These are phyloP conservation scores for Hawksworthiomyces lignivorus DNA, from an alignment of 2,329 filamentous ascomycete genomes.

Conservation along the genomic window DNA sequence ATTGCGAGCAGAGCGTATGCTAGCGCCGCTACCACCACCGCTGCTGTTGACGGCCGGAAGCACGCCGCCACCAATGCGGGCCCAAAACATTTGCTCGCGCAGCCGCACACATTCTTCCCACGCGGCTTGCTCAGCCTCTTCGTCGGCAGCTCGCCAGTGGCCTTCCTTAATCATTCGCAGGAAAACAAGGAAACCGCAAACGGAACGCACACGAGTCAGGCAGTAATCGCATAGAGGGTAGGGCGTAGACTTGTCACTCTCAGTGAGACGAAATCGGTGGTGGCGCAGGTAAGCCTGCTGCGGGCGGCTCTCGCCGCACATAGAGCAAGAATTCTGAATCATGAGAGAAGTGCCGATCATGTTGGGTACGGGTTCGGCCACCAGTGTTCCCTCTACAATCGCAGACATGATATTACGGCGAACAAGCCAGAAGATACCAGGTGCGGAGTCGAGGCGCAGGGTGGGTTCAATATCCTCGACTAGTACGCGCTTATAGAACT, in stretches of 20 bases:
- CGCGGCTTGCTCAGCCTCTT: conserved; percentile 75
- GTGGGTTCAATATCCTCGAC: conserved; percentile 93
- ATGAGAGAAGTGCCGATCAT: conserved; percentile 19
- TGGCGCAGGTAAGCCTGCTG: conserved; percentile 65
- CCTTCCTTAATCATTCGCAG: conserved; percentile 87
- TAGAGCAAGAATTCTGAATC: conserved; percentile 48
- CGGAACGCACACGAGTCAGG: conserved; percentile 71
- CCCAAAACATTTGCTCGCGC: conserved; percentile 96
- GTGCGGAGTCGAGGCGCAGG: conserved; percentile 78
- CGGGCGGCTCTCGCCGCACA: conserved; percentile 79
- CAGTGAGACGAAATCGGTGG: conserved; percentile 82
- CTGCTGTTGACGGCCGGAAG: conserved; percentile 46
- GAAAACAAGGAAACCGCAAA: conserved; percentile 89
- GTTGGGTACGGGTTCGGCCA: conserved; percentile 78
- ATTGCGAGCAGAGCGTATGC: conserved; percentile 2
- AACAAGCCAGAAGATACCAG: conserved; percentile 87
- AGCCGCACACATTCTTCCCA: conserved; percentile 93
- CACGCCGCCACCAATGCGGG: conserved; percentile 83
- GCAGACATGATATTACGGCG: conserved; percentile 76
- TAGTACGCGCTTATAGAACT: conserved; percentile 86
- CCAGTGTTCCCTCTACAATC: conserved; percentile 75
- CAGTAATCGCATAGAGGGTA: conserved; percentile 91
- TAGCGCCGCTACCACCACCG: not conserved
- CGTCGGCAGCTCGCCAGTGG: conserved; percentile 76
- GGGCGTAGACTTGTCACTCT: conserved; percentile 76